Evolutionary conservation across 257 asterid genomes (phyloP), one percentile per base, ranked within the genome.

Genomic region (Parsonsia alboflavescens): DNA sequence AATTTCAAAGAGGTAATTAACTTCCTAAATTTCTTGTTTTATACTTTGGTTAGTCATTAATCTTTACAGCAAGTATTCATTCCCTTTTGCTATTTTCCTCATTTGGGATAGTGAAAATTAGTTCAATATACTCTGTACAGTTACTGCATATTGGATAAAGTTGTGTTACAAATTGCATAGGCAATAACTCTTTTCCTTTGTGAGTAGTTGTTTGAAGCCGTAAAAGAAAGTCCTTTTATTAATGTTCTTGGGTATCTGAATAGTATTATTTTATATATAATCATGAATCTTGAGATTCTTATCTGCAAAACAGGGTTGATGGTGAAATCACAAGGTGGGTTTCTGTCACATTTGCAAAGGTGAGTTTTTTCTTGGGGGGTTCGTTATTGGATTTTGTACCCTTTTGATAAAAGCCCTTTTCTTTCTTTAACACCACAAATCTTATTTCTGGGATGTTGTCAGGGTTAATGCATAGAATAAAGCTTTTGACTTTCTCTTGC

Each of bases 401-500:
- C 68, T 68, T 30, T 57, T 42, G 68, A 50, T 11, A 52, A 16
- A n/a, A 50, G 26, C 30, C 48, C 65, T 76, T 61, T 30, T 65
- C 11, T 64, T 65, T 19, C 70, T 65, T 65, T 65, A 30, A 52
- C 22, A 7, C 82, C 75, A 70, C 74, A 80, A 81, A 84, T 84
- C 81, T 69, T 64, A 73, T 59, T 75, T 83, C 64, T 77, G 79
- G 76, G 80, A 80, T 68, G 49, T 50, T 72, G 72, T 64, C 75
- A 77, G 80, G 78, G 76, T 78, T 85, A 30, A 75, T 45, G 59
- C 33, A 74, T 64, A 68, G 85, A 84, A 79, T 78, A 78, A 84
- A 84, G 90, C 79, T 81, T 48, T 81, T 85, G 80, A 75, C 79
- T 49, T 82, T 79, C 78, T 44, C 73, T 84, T 72, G 49, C 70